Evolutionary conservation across 2,329 filamentous ascomycete genomes (phyloP).

Genomic region (Ceratocystis diversiconidia): DNA sequence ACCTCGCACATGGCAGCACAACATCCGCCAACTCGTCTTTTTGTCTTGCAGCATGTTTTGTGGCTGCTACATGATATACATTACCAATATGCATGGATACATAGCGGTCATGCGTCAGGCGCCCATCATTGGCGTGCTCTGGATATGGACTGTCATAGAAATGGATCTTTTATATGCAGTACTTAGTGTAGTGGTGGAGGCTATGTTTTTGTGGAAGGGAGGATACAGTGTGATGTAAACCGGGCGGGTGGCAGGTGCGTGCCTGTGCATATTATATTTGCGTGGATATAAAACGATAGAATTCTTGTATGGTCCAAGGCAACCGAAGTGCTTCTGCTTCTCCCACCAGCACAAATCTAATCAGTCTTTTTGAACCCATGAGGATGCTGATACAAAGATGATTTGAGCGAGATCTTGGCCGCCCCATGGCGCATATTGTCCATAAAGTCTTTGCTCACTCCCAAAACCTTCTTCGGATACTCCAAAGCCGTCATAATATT

Average conservation of each 20-base stretch:
- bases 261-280: background rate
- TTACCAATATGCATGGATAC: conserved; percentile 69
- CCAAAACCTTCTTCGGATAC: conserved; percentile 12
- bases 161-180: conserved; percentile 56
- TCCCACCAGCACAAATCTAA: background rate
- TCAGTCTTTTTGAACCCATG: background rate
- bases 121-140: conserved; percentile 76
- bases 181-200: conserved; percentile 34
- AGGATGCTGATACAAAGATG: background rate
- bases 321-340: background rate
- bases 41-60: conserved; percentile 42
- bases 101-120: conserved; percentile 83
- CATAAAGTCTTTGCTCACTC: background rate
- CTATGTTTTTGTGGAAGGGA: conserved; percentile 33
- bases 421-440: no score
- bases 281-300: background rate
- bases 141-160: conserved; percentile 89
- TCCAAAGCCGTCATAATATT: conserved; percentile 15
- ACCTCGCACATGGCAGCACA: conserved; percentile 30
- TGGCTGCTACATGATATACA: conserved; percentile 68
- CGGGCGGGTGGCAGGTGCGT: background rate
- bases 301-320: background rate
- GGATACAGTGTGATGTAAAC: conserved; percentile 34
- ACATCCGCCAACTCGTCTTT: conserved; percentile 48
- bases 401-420: background rate